Conservation (phyloP, 2,329 filamentous ascomycete species). For the Colletotrichum tropicicola region DNA sequence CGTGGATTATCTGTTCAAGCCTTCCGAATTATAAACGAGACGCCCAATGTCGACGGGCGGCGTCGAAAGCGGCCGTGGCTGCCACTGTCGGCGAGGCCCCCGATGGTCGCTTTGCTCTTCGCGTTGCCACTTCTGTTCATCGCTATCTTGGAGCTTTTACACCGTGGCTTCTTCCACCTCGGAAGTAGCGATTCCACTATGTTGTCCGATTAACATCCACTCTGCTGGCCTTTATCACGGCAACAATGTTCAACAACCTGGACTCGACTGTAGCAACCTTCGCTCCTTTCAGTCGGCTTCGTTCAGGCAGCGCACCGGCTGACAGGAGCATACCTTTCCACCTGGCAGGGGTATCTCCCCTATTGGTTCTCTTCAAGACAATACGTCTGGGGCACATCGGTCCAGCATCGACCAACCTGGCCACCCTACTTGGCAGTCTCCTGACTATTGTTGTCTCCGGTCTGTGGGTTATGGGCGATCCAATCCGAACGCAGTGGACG, state of each 20-base stretch:
- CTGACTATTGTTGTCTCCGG: neutral
- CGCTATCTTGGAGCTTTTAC: neutral
- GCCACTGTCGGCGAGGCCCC: neutral
- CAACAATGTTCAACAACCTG: neutral
- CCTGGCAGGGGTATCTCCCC: neutral
- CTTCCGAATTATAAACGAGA: no score
- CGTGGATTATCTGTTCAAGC: no score
- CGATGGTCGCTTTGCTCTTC: neutral
- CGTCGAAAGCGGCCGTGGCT: neutral
- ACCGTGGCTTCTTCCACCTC: neutral
- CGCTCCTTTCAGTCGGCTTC: neutral
- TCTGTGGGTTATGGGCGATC: neutral
- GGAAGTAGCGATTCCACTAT: neutral
- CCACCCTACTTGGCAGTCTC: neutral
- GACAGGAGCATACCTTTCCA: neutral
- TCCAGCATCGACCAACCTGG: neutral
- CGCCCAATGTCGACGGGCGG: no score
- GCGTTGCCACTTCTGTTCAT: neutral
- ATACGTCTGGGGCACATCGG: neutral
- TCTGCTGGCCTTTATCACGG: neutral
- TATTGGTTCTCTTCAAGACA: neutral
- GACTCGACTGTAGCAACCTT: neutral
- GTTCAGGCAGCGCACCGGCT: neutral
- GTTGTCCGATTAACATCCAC: neutral
- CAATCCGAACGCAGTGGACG: neutral